phyloP scores from a whole-genome alignment of 169 alveolate species.

The Plasmodium cynomolgi region DNA sequence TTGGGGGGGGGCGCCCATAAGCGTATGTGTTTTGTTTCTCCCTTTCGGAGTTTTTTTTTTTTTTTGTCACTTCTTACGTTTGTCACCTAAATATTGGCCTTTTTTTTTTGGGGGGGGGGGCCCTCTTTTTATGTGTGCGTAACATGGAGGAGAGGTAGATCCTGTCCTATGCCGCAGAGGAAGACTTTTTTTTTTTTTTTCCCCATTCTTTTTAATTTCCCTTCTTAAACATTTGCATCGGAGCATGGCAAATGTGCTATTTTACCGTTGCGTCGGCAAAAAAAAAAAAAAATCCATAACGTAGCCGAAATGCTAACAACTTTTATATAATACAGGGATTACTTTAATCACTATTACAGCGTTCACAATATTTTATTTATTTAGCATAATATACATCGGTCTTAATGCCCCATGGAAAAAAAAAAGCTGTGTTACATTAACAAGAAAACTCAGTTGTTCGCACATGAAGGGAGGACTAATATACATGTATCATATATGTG shows the following conservation, averaged over 20 bases:
- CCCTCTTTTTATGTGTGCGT: neutral
- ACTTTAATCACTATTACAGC: neutral
- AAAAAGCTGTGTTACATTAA: neutral
- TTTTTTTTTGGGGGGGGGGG: neutral
- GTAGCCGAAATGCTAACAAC: neutral
- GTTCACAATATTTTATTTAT: neutral
- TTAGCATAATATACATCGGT: neutral
- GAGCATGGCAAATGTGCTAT: neutral
- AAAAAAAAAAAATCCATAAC: neutral
- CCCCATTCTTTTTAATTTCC: neutral
- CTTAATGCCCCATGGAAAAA: neutral
- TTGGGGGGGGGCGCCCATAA: neutral
- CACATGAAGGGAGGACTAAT: neutral
- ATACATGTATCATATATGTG: neutral
- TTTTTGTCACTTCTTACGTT: neutral
- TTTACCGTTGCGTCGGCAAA: neutral
- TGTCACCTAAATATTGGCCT: neutral
- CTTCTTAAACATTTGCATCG: neutral
- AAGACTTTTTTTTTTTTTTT: neutral
- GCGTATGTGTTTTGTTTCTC: conserved; percentile 11
- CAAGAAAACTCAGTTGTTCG: neutral
- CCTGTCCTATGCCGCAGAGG: neutral
- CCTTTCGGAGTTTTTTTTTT: neutral
- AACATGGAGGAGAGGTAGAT: neutral
- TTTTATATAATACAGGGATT: neutral